A percentile compares a stretch with the other conserved stretches of the same genome.
phyloP scores from a whole-genome alignment of 176 grass and related monocot genomes.

The Musa beccarii region DNA sequence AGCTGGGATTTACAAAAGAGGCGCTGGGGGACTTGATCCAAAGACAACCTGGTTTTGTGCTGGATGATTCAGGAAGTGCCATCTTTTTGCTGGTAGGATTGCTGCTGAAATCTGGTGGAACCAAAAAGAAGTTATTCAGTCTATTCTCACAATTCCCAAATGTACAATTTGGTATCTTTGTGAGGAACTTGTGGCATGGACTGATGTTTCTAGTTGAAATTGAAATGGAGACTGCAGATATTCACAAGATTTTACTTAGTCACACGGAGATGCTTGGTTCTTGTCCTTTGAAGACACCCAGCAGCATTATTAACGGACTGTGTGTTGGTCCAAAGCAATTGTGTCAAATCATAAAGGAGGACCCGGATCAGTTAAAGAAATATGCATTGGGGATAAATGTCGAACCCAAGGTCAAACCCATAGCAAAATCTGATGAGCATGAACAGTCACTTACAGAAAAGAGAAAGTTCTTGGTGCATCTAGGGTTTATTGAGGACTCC shows the following conservation, averaged over 20 bases:
- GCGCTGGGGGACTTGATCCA: conserved; percentile 34
- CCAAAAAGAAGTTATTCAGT: conserved; percentile 34
- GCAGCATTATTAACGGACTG: conserved; percentile 35
- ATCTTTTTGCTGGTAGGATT: conserved; percentile 29
- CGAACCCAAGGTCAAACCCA: conserved; percentile 20
- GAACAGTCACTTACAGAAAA: conserved; percentile 32
- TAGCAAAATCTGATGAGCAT: conserved; percentile 19
- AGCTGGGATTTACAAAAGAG: conserved; percentile 43
- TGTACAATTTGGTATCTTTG: conserved; percentile 24
- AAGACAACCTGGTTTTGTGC: conserved; percentile 45
- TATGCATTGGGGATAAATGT: conserved; percentile 40
- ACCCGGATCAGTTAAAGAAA: conserved; percentile 34
- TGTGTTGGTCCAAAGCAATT: conserved; percentile 33
- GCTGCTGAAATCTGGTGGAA: conserved; percentile 40
- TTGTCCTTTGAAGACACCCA: conserved; percentile 30
- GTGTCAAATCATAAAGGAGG: conserved; percentile 40
- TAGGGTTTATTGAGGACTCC: conserved; percentile 49
- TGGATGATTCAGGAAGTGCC: conserved; percentile 50
- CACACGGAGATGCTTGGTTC: conserved; percentile 40
- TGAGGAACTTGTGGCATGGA: conserved; percentile 28
- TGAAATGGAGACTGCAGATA: conserved; percentile 25
- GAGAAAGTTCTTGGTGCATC: conserved; percentile 34
- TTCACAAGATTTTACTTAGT: conserved; percentile 38
- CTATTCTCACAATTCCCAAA: conserved; percentile 50
- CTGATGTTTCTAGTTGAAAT: conserved; percentile 32